These are phyloP conservation scores for Starmerella khaoyaiensis DNA, from an alignment of 805 yeast genomes.

Conservation along the genomic window DNA sequence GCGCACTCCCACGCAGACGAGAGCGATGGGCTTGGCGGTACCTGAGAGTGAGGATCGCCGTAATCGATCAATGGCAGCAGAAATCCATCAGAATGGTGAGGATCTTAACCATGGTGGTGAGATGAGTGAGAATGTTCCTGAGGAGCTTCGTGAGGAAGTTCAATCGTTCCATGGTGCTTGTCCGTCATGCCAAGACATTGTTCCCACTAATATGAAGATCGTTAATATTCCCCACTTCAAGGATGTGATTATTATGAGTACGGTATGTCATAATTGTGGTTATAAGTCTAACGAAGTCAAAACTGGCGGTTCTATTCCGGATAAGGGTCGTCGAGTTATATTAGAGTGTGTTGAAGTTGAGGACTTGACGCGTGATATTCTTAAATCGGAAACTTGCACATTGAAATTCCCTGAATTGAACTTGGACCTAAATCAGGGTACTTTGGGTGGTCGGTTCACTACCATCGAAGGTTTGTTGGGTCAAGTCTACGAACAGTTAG, in stretches of 20 bases:
- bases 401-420: constrained; percentile 73
- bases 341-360: constrained; percentile 74
- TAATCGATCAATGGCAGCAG: constrained; percentile 30
- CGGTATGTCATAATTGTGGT: constrained; percentile 85
- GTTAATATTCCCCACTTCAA: constrained; percentile 96
- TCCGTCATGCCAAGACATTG: constrained; percentile 69
- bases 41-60: constrained; percentile 31
- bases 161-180: constrained; percentile 89
- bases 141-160: constrained; percentile 77
- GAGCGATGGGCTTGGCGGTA: constrained; percentile 52
- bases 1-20: constrained; percentile 81
- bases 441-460: constrained; percentile 95
- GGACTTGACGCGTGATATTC: constrained; percentile 85
- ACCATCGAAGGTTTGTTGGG: constrained; percentile 85
- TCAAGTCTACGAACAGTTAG: constrained; percentile 83
- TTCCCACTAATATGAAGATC: constrained; percentile 92
- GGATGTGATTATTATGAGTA: constrained; percentile 93
- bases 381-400: constrained; percentile 89
- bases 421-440: constrained; percentile 87
- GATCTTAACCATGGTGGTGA: constrained; percentile 40
- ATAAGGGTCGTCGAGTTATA: constrained; percentile 60
- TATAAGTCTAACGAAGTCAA: constrained; percentile 95
- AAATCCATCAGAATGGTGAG: constrained; percentile 13
- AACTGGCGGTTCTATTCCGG: constrained; percentile 95
- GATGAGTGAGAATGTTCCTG: constrained; percentile 51